phyloP scores from a whole-genome alignment of 2,329 filamentous ascomycete genomes.

The Beauveria medogensis region DNA sequence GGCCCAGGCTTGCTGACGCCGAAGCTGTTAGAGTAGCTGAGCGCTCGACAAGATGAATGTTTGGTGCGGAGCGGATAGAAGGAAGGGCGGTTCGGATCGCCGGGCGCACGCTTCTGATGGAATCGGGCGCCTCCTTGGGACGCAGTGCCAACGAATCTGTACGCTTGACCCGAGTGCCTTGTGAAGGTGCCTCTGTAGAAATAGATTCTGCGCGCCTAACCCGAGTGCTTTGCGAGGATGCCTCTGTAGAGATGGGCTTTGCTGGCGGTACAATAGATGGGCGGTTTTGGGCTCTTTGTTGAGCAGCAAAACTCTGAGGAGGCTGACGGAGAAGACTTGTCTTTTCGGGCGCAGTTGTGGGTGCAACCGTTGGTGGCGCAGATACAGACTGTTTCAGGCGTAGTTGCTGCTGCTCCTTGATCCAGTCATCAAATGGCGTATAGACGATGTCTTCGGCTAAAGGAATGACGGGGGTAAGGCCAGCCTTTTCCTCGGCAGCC shows the following conservation, averaged over 20 bases:
- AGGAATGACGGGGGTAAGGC: conserved; percentile 55
- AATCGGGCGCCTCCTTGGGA: conserved; percentile 7
- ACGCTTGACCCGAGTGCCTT: conserved; percentile 6
- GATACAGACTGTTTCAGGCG: conserved; percentile 24
- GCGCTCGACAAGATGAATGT: conserved; percentile 23
- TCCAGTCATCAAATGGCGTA: conserved; percentile 53
- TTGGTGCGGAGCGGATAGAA: conserved; percentile 19
- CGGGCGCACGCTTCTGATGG: conserved; percentile 6
- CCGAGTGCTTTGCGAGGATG: conserved; percentile 16
- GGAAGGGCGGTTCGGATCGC: conserved; percentile 6
- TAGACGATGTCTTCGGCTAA: conserved; percentile 56
- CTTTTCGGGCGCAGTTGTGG: conserved; percentile 21
- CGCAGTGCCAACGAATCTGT: conserved; percentile 10
- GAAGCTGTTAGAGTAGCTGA: conserved; percentile 22
- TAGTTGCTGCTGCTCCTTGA: conserved; percentile 43
- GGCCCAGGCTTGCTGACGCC: conserved; percentile 16
- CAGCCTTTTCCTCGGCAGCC: conserved; percentile 59
- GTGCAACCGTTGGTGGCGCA: conserved; percentile 15
- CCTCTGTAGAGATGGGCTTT: conserved; percentile 19
- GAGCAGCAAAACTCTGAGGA: conserved; percentile 59
- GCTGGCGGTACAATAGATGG: conserved; percentile 23
- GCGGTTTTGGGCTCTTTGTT: conserved; percentile 51
- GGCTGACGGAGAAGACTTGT: conserved; percentile 42
- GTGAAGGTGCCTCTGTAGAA: too few relatives aligned
- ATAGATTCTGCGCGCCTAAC: neutral